phyloP scores from a whole-genome alignment of 2,329 filamentous ascomycete genomes.

The Fusarium decemcellulare region DNA sequence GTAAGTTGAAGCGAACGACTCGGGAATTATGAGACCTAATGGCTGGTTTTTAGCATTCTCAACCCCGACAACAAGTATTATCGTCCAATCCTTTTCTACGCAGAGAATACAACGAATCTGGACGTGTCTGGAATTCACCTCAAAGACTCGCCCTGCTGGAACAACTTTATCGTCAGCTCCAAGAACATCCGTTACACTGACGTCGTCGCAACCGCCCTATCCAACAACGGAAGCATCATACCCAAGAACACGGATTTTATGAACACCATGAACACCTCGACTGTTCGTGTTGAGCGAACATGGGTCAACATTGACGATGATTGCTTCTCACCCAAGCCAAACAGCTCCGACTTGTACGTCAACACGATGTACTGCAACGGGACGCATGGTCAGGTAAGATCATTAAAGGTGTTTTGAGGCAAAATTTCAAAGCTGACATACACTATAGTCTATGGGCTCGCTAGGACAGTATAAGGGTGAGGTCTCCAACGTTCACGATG shows the following conservation, averaged over 20 bases:
- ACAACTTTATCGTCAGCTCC: conserved; percentile 72
- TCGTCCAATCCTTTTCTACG: conserved; percentile 72
- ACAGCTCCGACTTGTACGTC: conserved; percentile 70
- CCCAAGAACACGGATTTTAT: conserved; percentile 76
- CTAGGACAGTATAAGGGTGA: conserved; percentile 71
- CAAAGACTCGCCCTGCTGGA: conserved; percentile 75
- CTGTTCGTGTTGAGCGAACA: conserved; percentile 64
- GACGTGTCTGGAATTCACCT: conserved; percentile 71
- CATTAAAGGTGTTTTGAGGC: conserved; percentile 36
- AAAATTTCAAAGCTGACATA: neutral
- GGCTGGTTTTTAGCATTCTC: conserved; percentile 51
- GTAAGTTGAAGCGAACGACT: neutral
- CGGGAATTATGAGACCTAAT: neutral
- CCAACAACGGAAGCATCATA: conserved; percentile 58
- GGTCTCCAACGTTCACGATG: conserved; percentile 69
- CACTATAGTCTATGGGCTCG: conserved; percentile 62
- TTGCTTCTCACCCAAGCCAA: conserved; percentile 73
- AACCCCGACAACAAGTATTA: conserved; percentile 69
- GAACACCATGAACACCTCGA: conserved; percentile 71
- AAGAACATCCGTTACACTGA: conserved; percentile 68
- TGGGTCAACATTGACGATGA: conserved; percentile 71
- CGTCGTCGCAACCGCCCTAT: conserved; percentile 67
- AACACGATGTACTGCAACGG: conserved; percentile 74
- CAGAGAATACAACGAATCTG: conserved; percentile 72
- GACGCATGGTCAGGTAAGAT: conserved; percentile 62